Conservation (phyloP, 148 eudicot species). For the Limonium bicolor region DNA sequence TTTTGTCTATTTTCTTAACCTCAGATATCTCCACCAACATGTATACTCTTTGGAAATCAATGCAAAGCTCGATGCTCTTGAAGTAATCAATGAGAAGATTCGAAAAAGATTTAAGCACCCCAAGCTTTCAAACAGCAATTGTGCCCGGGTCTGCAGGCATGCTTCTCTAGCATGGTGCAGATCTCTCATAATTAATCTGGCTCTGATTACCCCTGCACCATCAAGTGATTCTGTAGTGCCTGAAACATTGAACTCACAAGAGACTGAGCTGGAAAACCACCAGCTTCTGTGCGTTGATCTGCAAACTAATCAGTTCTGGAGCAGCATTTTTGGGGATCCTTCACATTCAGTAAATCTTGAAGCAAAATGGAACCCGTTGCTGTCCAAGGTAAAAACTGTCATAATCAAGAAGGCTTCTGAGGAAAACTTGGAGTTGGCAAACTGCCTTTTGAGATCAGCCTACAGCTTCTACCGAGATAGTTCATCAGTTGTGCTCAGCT, state of each 20-base stretch:
- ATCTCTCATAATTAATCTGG: constrained; percentile 65
- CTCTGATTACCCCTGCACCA: constrained; percentile 47
- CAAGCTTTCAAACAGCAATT: constrained; percentile 63
- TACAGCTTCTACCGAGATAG: constrained; percentile 81
- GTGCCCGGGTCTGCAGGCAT: constrained; percentile 63
- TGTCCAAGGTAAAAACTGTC: constrained; percentile 55
- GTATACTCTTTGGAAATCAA: constrained; percentile 65
- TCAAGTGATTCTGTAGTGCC: constrained; percentile 19
- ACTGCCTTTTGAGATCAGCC: constrained; percentile 61
- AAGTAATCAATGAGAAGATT: constrained; percentile 86
- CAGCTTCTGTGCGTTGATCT: constrained; percentile 75
- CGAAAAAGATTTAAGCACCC: constrained; percentile 86
- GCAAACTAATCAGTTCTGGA: constrained; percentile 62
- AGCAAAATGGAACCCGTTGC: constrained; percentile 57
- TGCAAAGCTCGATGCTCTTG: constrained; percentile 63
- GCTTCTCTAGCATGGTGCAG: constrained; percentile 86
- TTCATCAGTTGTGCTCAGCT: constrained; percentile 49
- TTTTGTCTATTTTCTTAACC: neutral
- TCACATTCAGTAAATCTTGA: constrained; percentile 42
- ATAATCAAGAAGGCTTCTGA: constrained; percentile 57
- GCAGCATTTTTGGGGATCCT: constrained; percentile 48
- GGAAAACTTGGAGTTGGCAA: constrained; percentile 67
- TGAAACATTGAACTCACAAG: constrained; percentile 17
- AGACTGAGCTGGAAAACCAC: constrained; percentile 26
- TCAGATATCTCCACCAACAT: constrained; percentile 75